Evolutionary conservation across 225 moss, liverwort and hornwort genomes (phyloP), one percentile per base, ranked within the genome.

Genomic region (Bryum argenteum): DNA sequence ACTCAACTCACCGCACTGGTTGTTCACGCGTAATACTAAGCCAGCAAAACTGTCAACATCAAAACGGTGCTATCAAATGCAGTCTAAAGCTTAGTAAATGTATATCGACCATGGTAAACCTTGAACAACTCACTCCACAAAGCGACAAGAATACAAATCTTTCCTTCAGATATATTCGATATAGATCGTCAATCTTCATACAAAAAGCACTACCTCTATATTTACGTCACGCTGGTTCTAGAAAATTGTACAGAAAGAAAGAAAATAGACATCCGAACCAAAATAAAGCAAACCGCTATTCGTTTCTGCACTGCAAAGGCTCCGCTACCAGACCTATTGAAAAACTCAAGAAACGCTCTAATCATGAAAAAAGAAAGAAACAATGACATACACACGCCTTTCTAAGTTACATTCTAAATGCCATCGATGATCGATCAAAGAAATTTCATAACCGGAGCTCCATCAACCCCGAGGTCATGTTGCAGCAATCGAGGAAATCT

Each of bases 401-500:
- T 37, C 65, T 37, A 56, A 57, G 13, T 7, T n/a, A 24, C 24
- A 6, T n/a, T 33, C 2, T 33, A 4, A 33, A 33, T 0, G 33
- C 2, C 33, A 5, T 33, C 33, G 7, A 33, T 6, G 33, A 33
- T 33, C 33, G 7, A 33, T 33, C 1, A 33, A 33, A 33, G 33
- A 33, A 33, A n/a, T 10, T 10, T n/a, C 10, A 11, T n/a, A 58
- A 66, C 17, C n/a, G 9, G 58, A 1, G 58, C 47, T 38, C 38
- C 9, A 22, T 47, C 8, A 48, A 47, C 33, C 66, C 45, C 16
- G 18, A 66, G 40, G 13, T 40, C 48, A 39, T 84, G 72, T 81
- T 83, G 74, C 79, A 77, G 79, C 83, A 37, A 81, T 81, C 16
- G 81, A 83, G 28, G 73, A 83, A 54, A 89, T 61, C 50, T 83